A percentile compares a stretch with the other conserved stretches of the same genome.
Evolutionary conservation across 306 rosid species (phyloP).

Genomic region (Lotus japonicus): DNA sequence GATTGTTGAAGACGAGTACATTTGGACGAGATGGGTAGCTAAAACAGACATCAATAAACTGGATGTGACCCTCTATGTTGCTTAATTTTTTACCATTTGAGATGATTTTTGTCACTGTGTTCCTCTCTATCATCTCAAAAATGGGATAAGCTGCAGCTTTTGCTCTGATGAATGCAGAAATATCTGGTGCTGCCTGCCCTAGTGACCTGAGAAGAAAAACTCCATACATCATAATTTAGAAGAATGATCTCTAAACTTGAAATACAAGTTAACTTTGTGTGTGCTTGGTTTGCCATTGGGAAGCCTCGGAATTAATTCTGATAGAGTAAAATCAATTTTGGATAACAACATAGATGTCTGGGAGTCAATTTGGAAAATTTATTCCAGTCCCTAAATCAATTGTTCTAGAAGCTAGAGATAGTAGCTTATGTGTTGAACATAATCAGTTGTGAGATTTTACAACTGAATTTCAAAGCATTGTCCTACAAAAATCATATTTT

Average conservation of each 20-base stretch:
- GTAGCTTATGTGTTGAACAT: no score
- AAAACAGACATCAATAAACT: slow-evolving; percentile 56
- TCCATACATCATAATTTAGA: neutral
- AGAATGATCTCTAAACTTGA: neutral
- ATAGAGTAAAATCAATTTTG: no score
- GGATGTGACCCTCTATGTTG: slow-evolving; percentile 61
- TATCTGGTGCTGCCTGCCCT: slow-evolving; percentile 86
- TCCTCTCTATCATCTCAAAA: slow-evolving; percentile 79
- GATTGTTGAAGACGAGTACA: slow-evolving; percentile 54
- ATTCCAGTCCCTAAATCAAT: no score
- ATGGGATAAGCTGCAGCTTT: slow-evolving; percentile 87
- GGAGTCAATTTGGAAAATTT: no score
- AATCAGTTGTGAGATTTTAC: no score
- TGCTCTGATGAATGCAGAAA: slow-evolving; percentile 74
- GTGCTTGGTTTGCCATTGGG: no score
- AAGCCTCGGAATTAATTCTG: no score
- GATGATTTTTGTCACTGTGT: slow-evolving; percentile 42
- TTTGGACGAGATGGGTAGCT: slow-evolving; percentile 82
- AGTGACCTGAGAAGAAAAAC: slow-evolving; percentile 55
- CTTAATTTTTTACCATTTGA: slow-evolving; percentile 43
- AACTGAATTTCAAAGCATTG: no score
- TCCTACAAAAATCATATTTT: no score
- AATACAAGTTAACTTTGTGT: neutral
- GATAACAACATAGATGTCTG: no score
- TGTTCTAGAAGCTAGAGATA: no score